phyloP scores from a whole-genome alignment of 2,329 filamentous ascomycete genomes.

The Talaromyces pinophilus region DNA sequence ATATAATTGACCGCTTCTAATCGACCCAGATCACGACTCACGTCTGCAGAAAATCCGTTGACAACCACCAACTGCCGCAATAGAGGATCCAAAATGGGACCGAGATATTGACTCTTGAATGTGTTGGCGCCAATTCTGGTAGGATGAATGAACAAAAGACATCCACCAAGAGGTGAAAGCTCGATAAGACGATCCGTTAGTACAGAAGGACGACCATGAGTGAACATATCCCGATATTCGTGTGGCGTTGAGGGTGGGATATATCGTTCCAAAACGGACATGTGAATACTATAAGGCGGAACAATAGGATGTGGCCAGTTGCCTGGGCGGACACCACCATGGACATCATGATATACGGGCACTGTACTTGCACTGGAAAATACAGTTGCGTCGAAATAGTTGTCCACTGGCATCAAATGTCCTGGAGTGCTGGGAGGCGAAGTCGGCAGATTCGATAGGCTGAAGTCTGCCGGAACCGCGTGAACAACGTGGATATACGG shows the following conservation, averaged over 20 bases:
- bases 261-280: slow-evolving; percentile 65
- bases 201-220: slow-evolving; percentile 55
- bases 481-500: slow-evolving; percentile 66
- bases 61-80: slow-evolving; percentile 61
- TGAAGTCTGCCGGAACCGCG: slow-evolving; percentile 63
- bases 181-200: slow-evolving; percentile 63
- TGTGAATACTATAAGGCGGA: slow-evolving; percentile 60
- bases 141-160: slow-evolving; percentile 64
- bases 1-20: slow-evolving; percentile 57
- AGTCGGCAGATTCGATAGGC: slow-evolving; percentile 61
- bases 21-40: slow-evolving; percentile 56
- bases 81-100: slow-evolving; percentile 62
- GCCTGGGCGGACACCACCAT: slow-evolving; percentile 46
- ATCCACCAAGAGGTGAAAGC: slow-evolving; percentile 58
- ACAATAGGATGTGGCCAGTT: slow-evolving; percentile 60
- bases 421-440: slow-evolving; percentile 63
- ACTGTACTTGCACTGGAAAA: slow-evolving; percentile 64
- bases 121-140: slow-evolving; percentile 59
- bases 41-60: slow-evolving; percentile 59
- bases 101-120: slow-evolving; percentile 62
- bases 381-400: slow-evolving; percentile 63
- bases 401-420: slow-evolving; percentile 51
- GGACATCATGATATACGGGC: slow-evolving; percentile 59
- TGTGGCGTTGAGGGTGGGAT: slow-evolving; percentile 62
- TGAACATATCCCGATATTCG: slow-evolving; percentile 63